phyloP scores from a whole-genome alignment of 2,329 filamentous ascomycete species.

The Aspergillus neoniger region DNA sequence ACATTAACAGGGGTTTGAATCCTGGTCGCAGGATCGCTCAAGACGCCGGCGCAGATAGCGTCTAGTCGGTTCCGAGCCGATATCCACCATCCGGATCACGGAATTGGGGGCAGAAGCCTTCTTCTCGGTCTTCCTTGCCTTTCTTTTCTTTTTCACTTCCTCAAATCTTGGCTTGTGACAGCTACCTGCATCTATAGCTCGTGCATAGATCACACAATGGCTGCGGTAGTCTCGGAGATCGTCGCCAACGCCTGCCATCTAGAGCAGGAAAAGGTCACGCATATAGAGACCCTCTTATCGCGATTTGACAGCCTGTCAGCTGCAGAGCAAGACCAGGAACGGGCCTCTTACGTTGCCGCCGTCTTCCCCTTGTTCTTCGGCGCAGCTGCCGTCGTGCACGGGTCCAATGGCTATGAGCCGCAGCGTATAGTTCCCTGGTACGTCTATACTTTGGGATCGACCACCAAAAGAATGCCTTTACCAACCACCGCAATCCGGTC shows the following conservation, averaged over 20 bases:
- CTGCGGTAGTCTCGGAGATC: background rate
- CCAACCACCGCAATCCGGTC: background rate
- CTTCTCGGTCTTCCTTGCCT: background rate
- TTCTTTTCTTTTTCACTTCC: background rate
- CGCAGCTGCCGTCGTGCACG: background rate
- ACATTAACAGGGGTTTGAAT: background rate
- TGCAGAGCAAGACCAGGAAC: background rate
- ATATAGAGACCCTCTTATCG: background rate
- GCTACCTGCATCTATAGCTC: background rate
- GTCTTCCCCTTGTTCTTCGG: background rate
- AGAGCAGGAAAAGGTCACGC: background rate
- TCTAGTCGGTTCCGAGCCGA: background rate
- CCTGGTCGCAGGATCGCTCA: background rate
- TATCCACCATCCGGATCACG: background rate
- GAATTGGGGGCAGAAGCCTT: background rate
- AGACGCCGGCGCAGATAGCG: conserved; percentile 1
- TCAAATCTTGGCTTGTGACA: background rate
- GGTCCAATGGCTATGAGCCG: conserved; percentile 3
- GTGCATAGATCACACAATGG: background rate
- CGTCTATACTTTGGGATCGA: background rate
- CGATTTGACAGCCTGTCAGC: background rate
- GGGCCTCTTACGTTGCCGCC: background rate
- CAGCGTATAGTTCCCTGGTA: conserved; percentile 6
- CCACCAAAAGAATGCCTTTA: background rate
- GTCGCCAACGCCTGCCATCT: background rate